These are phyloP conservation scores for Tolypocladium amazonense DNA, from an alignment of 2,329 filamentous ascomycete species.

Conservation along the genomic window DNA sequence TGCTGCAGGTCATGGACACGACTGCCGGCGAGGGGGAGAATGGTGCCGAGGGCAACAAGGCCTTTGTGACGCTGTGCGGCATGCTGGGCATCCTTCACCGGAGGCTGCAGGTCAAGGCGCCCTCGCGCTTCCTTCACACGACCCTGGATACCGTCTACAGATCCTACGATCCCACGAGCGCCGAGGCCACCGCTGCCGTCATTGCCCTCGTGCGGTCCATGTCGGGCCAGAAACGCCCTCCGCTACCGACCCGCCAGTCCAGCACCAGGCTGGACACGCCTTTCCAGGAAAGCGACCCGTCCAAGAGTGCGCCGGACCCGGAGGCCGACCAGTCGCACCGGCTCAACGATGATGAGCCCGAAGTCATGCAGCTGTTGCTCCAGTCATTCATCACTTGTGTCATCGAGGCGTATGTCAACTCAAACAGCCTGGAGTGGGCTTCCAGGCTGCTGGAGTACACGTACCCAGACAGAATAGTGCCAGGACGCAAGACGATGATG, in stretches of 20 bases:
- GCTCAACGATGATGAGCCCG: conserved; percentile 42
- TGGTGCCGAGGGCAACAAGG: conserved; percentile 26
- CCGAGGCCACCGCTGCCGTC: conserved; percentile 59
- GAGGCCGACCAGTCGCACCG: conserved; percentile 33
- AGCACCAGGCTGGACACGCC: conserved; percentile 44
- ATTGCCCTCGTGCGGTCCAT: conserved; percentile 62
- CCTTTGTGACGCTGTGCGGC: conserved; percentile 59
- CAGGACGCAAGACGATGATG: conserved; percentile 48
- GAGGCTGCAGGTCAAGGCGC: conserved; percentile 66
- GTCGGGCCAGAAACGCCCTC: conserved; percentile 54
- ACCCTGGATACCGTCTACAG: conserved; percentile 63
- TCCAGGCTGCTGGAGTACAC: conserved; percentile 58
- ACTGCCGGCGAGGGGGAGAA: conserved; percentile 25
- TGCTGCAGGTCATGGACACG: conserved; percentile 60
- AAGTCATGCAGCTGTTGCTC: conserved; percentile 53
- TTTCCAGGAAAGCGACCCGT: conserved; percentile 42
- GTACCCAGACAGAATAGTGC: conserved; percentile 52
- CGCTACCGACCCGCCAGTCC: conserved; percentile 47
- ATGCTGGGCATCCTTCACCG: conserved; percentile 65
- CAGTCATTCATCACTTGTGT: conserved; percentile 72
- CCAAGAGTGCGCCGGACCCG: conserved; percentile 49
- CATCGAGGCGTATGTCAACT: conserved; percentile 61
- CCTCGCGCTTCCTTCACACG: conserved; percentile 67
- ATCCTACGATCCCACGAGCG: conserved; percentile 51
- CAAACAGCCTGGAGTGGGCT: conserved; percentile 49